phyloP scores from a whole-genome alignment of 805 yeast genomes.

The Nakazawaea laoshanensis region DNA sequence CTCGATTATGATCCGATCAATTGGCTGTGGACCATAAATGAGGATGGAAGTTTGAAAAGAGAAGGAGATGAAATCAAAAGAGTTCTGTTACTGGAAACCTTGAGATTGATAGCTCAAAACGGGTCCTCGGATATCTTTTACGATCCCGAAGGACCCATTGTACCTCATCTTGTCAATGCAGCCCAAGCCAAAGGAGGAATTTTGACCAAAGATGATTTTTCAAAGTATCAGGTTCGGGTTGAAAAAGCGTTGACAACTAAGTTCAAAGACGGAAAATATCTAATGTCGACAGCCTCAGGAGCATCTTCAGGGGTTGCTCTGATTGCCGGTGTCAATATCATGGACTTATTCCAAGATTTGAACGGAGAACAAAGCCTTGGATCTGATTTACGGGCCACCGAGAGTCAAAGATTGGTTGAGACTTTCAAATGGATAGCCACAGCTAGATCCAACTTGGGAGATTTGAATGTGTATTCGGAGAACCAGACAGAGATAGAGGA shows the following conservation, averaged over 20 bases:
- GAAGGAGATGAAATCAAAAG: conserved; percentile 58
- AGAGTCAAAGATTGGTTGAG: conserved; percentile 67
- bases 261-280: conserved; percentile 17
- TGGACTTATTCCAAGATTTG: conserved; percentile 34
- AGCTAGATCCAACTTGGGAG: conserved; percentile 82
- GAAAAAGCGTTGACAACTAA: conserved; percentile 34
- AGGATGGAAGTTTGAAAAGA: conserved; percentile 21
- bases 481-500: conserved; percentile 16
- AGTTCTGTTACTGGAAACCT: conserved; percentile 55
- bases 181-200: conserved; percentile 59
- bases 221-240: conserved; percentile 43
- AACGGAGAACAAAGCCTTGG: conserved; percentile 18
- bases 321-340: conserved; percentile 61
- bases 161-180: conserved; percentile 41
- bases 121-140: conserved; percentile 77
- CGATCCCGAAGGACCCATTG: conserved; percentile 75
- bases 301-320: conserved; percentile 82
- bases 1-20: conserved; percentile 24
- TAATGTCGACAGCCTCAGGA: conserved; percentile 54
- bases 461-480: conserved; percentile 25
- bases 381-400: conserved; percentile 34
- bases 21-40: conserved; percentile 50
- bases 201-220: conserved; percentile 56
- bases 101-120: conserved; percentile 59
- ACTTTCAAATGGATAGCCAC: conserved; percentile 92